phyloP scores from a whole-genome alignment of 345 rosid genomes.

The Salix dunnii region DNA sequence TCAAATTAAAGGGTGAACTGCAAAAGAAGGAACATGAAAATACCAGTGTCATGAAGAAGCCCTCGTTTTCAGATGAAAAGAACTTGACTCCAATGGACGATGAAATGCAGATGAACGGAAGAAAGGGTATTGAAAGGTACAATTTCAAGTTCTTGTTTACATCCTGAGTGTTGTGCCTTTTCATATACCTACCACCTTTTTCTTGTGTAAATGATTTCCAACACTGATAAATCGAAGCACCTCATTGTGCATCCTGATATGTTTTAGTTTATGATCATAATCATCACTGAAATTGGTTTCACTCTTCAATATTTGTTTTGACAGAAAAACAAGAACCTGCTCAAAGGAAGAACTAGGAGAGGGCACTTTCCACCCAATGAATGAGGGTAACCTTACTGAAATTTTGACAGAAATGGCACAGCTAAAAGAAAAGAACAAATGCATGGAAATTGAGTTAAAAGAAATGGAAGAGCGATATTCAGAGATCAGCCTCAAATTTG shows the following conservation, averaged over 20 bases:
- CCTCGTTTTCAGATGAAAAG: constrained; percentile 7
- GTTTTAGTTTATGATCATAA: not conserved
- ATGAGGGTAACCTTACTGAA: constrained; percentile 34
- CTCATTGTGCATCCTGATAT: not conserved
- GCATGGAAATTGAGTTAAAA: constrained; percentile 78
- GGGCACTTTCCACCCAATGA: constrained; percentile 16
- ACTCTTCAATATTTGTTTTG: not conserved
- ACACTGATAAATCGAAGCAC: not conserved
- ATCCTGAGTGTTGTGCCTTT: constrained; percentile 10
- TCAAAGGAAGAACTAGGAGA: constrained; percentile 24
- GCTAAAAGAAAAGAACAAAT: constrained; percentile 61
- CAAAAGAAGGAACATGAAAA: constrained; percentile 51
- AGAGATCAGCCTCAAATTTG: constrained; percentile 85
- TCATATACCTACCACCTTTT: not conserved
- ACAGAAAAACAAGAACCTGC: constrained; percentile 35
- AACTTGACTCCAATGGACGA: constrained; percentile 2
- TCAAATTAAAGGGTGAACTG: constrained; percentile 44
- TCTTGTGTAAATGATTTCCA: not conserved
- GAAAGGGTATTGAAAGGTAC: constrained; percentile 33
- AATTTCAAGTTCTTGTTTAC: constrained; percentile 8
- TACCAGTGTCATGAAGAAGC: constrained; percentile 10
- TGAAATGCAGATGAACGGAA: constrained; percentile 6
- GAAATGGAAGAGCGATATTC: constrained; percentile 95
- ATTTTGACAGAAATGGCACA: constrained; percentile 15
- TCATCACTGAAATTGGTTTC: constrained; percentile 5